Base-by-base conservation (phyloP, 805 yeast genomes). In the Schwanniomyces polymorphus region DNA sequence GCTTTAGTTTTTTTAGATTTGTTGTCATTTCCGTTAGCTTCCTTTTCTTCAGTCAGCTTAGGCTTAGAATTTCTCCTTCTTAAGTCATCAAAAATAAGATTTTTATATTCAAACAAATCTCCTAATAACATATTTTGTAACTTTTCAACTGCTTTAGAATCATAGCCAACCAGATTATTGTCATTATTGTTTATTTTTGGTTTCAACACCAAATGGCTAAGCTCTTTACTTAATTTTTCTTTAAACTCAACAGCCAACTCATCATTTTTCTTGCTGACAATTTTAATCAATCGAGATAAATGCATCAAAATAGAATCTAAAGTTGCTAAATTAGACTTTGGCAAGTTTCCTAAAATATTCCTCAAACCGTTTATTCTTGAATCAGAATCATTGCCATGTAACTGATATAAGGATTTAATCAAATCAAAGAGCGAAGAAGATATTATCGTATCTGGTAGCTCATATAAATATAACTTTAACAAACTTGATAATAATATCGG, bases 271-370 rank as follows among this genome's bases (percentile, higher is more conserved):
- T 61, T 73, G 60, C 76, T 80, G 65, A 61, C 74, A 58, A 60
- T 71, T 45, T 62, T 67, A 26, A 85, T 78, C 47, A 89, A 67
- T 41, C 95, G 74, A 44, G 78, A 76, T 61, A 89, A 79, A 64
- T 89, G 96, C 1, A 90, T 82, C 33, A 85, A 77, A n/a, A 89
- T 65, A 1, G 91, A 91, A 61, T 86, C 91, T 45, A 89, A 74
- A 0, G 95, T 86, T 1, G 95, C 92, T 38, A 88, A 71, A 57
- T 85, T 86, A 39, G 86, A 76, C 43, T 84, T 80, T 17, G 90
- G 83, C 45, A 89, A 72, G 47, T 86, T 86, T 3, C 80, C 74
- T 47, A 89, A 70, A 0, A 86, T 80, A 49, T 83, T 85, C 33
- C 80, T 85, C 43, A 88, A 65, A 0, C 91, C 90, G 41, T 73